Evolutionary conservation across 192 early-diverging fungal species (phyloP).

Genomic region (Linnemannia zychae): DNA sequence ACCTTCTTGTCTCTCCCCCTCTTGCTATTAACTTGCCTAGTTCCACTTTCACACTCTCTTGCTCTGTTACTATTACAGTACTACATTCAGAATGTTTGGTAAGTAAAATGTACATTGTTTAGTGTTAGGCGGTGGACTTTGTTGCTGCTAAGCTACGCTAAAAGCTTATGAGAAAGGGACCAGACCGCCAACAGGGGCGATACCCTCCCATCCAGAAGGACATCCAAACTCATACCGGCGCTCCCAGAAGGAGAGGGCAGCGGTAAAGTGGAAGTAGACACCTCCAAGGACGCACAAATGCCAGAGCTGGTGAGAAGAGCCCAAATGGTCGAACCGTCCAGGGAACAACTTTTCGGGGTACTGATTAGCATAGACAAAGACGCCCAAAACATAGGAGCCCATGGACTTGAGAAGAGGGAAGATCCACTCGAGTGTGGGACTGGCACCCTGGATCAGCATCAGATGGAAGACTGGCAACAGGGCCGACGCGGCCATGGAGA

Average conservation of each 20-base stretch:
- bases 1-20: too few relatives aligned
- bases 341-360: slow-evolving; percentile 71
- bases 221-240: slow-evolving; percentile 66
- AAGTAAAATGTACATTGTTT: too few relatives aligned
- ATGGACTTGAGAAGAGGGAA: slow-evolving; percentile 61
- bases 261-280: slow-evolving; percentile 69
- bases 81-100: too few relatives aligned
- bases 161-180: neutral
- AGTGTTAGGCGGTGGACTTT: too few relatives aligned
- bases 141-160: neutral
- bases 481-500: slow-evolving; percentile 63
- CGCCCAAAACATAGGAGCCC: slow-evolving; percentile 64
- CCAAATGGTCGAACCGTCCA: slow-evolving; percentile 68
- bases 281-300: slow-evolving; percentile 70
- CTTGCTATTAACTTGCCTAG: too few relatives aligned
- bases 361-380: slow-evolving; percentile 69
- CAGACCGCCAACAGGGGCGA: slow-evolving; percentile 40
- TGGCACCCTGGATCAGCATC: slow-evolving; percentile 55
- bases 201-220: slow-evolving; percentile 53
- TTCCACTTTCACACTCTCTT: too few relatives aligned
- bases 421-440: slow-evolving; percentile 58
- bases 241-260: slow-evolving; percentile 67
- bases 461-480: slow-evolving; percentile 66
- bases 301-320: slow-evolving; percentile 71
- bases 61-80: too few relatives aligned